phyloP scores from a whole-genome alignment of 1,284 basidiomycete species.

The Lignosus rhinocerotis region DNA sequence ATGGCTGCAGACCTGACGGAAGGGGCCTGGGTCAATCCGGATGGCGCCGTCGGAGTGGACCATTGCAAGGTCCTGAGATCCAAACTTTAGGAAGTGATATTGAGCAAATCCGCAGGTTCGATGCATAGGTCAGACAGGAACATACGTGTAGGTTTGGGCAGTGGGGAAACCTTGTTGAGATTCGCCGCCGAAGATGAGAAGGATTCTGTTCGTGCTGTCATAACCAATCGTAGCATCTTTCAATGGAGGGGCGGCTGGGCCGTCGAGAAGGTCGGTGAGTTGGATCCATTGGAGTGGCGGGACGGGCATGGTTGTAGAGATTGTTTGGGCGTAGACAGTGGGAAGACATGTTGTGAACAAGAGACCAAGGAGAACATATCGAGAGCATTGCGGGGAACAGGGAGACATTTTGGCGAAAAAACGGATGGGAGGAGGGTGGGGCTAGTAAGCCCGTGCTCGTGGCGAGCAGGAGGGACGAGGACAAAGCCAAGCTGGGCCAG shows the following conservation, averaged over 20 bases:
- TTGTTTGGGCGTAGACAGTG: slow-evolving; percentile 29
- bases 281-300: slow-evolving; percentile 66
- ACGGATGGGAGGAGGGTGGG: slow-evolving; percentile 2
- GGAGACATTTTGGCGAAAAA: slow-evolving; percentile 18
- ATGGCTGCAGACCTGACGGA: slow-evolving; percentile 64
- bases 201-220: slow-evolving; percentile 45
- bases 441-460: slow-evolving; percentile 29
- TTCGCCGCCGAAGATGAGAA: slow-evolving; percentile 77
- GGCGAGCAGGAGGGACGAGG: slow-evolving; percentile 26
- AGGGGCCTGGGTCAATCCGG: slow-evolving; percentile 47
- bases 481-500: slow-evolving; percentile 18
- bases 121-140: slow-evolving; percentile 12
- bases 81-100: slow-evolving; percentile 41
- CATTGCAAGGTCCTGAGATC: slow-evolving; percentile 61
- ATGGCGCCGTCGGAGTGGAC: slow-evolving; percentile 55
- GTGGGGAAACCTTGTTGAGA: slow-evolving; percentile 63
- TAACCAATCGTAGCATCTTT: slow-evolving; percentile 70
- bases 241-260: slow-evolving; percentile 59
- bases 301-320: slow-evolving; percentile 39
- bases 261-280: slow-evolving; percentile 53
- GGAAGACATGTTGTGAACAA: slow-evolving; percentile 27
- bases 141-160: slow-evolving; percentile 67
- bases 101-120: neutral
- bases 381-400: slow-evolving; percentile 11
- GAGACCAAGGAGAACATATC: slow-evolving; percentile 25